phyloP scores from a whole-genome alignment of 495 filamentous ascomycete genomes.

The Aspergillus bertholletiae region DNA sequence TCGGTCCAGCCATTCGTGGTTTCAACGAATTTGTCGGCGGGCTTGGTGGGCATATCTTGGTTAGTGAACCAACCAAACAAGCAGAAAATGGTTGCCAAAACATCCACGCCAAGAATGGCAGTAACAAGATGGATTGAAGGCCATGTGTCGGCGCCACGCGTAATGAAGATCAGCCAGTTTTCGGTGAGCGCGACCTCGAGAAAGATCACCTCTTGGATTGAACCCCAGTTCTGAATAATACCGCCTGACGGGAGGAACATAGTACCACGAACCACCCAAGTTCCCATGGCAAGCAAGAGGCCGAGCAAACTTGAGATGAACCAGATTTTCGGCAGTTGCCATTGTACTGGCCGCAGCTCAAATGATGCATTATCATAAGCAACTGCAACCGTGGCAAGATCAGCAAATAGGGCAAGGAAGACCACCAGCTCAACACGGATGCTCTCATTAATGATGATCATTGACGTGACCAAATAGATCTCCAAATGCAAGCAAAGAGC shows the following conservation, averaged over 20 bases:
- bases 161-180: conserved; percentile 77
- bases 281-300: conserved; percentile 60
- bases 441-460: conserved; percentile 71
- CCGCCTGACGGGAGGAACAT: conserved; percentile 65
- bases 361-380: conserved; percentile 72
- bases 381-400: conserved; percentile 70
- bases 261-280: conserved; percentile 64
- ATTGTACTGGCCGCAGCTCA: conserved; percentile 67
- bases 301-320: conserved; percentile 65
- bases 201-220: conserved; percentile 68
- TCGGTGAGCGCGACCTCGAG: conserved; percentile 69
- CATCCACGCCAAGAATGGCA: conserved; percentile 65
- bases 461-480: conserved; percentile 68
- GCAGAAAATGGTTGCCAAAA: conserved; percentile 65
- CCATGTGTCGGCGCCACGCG: conserved; percentile 61
- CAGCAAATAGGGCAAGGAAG: conserved; percentile 71
- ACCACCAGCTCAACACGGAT: conserved; percentile 64
- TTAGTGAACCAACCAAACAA: conserved; percentile 69
- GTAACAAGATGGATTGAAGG: conserved; percentile 64
- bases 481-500: conserved; percentile 71
- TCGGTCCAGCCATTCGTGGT: conserved; percentile 62
- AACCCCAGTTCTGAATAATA: conserved; percentile 66
- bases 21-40: conserved; percentile 37
- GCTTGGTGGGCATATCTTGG: conserved; percentile 40
- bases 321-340: conserved; percentile 77